phyloP scores from a whole-genome alignment of 148 eudicot species.

The Vaccinium corymbosum region DNA sequence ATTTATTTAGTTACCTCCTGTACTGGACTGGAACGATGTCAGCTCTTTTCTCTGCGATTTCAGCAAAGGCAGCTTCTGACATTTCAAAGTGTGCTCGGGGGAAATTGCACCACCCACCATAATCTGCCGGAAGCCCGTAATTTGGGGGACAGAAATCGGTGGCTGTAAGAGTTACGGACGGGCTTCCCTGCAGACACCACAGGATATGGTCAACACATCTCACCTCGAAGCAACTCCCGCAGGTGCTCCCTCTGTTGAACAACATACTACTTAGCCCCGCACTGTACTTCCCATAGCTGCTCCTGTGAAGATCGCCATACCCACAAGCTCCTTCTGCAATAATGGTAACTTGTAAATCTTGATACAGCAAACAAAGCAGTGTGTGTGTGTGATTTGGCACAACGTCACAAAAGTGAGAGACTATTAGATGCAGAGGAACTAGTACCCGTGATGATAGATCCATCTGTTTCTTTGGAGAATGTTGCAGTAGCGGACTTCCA shows the following conservation, averaged over 20 bases:
- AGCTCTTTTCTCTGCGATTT: conserved; percentile 44
- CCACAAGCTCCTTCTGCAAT: conserved; percentile 68
- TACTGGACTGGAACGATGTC: conserved; percentile 57
- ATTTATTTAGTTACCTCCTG: conserved; percentile 40
- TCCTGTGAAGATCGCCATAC: conserved; percentile 57
- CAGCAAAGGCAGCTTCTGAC: conserved; percentile 48
- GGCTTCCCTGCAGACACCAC: conserved; percentile 59
- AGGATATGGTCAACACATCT: conserved; percentile 59
- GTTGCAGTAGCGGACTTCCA: conserved; percentile 68
- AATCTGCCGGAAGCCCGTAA: conserved; percentile 56
- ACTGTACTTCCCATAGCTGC: conserved; percentile 48
- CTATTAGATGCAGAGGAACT: not conserved
- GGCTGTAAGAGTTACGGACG: conserved; percentile 54
- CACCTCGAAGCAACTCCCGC: conserved; percentile 65
- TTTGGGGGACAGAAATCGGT: conserved; percentile 76
- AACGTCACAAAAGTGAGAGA: not conserved
- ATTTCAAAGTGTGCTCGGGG: conserved; percentile 68
- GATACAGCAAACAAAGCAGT: not conserved
- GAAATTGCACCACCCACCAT: conserved; percentile 76
- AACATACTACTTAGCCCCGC: conserved; percentile 52
- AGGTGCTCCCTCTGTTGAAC: conserved; percentile 60
- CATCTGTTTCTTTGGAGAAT: conserved; percentile 44
- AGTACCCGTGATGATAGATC: conserved; percentile 51
- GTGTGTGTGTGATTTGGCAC: not conserved
- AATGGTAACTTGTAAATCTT: not conserved